Base-by-base conservation (phyloP, 2,329 filamentous ascomycete genomes). In the Paradendryphiella salina region DNA sequence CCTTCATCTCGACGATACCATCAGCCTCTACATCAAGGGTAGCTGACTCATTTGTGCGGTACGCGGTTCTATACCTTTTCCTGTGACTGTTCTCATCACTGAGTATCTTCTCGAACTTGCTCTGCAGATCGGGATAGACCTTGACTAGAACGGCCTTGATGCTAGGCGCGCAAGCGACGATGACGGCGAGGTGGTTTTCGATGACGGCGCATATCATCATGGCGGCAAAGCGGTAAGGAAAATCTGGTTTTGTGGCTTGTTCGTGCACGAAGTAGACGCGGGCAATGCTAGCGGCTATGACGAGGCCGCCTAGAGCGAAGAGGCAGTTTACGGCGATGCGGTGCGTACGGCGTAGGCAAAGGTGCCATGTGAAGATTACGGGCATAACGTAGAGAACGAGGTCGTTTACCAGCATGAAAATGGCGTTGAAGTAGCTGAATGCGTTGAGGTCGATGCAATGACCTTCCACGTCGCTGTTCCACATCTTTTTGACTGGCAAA, bases 391-490 rank as follows among this genome's bases (percentile, higher is more conserved):
- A 73, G 11, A 76, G 63, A 11, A 75, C 61, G 6, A 71, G 15
- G 43, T 76, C 73, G 17, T 68, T 75, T 20, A 65, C 57, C 8
- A 76, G 64, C 57, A 74, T 76, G 52, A 75, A 71, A 41, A 66
- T 64, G 2, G 60, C 54, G 18, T 72, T 72, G 47, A 70, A 66
- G 50, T 72, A 65, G 53, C 72, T 73, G 55, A 75, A 76, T 2
- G 53, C 54, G 11, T 64, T 55, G 14, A 72, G 57, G 46, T 73
- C 59, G 51, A 74, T 63, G 52, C 74, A 76, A 6, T 52, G 52
- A 3, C 72, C 72, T 1, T 57, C 46, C 1, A 59, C 37, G 8
- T 48, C 53, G 1, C 23, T 55, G 7, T 54, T 51, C 67, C 71
- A 75, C 15, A 70, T 63, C 29, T 70, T 71, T 9, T 57, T 41